Base-by-base conservation (phyloP, 768 basidiomycete species). In the Porphyrellus cyaneotinctus region DNA sequence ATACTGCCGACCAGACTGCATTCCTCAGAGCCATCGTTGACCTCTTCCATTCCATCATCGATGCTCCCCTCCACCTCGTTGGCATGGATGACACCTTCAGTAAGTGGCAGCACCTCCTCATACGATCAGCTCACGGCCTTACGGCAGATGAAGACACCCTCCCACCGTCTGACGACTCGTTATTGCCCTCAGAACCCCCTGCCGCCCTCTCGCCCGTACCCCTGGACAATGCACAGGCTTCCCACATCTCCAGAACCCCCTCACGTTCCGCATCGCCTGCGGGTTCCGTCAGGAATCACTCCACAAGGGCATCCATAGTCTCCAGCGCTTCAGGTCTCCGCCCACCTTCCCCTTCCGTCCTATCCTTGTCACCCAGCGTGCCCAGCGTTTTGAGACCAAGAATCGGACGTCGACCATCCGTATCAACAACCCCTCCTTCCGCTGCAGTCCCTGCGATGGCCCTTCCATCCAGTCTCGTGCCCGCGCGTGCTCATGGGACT, bases 11-110 rank as follows among this genome's bases (percentile, higher is more conserved):
- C 60, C 95, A 95, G 66, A 59, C 73, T 13, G 70, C 71, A 13
- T 98, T 97, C 67, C 65, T 97, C 44, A 76, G 78, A 36, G 75
- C 85, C 2, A 59, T 88, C 36, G 70, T 93, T 53, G 78, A 82
- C 39, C 73, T 86, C 31, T 88, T 85, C 65, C 79, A 72, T 33
- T 67, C 67, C 32, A 71, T 81, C 22, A 67, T 78, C 20, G 73
- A 71, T 20, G 72, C 75, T 3, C 69, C 75, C 24, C 65, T 90
- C 53, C 79, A 83, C 26, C 66, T 90, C 22, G 78, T 81, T 26
- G 87, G 87, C 10, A 62, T 89, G 4, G 64, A 72, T 43, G 78
- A 81, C 41, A 39, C 61, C n/a, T 57, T 64, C 52, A 57, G 78
- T 78, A 64, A 48, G 70, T 59, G n/a, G 23, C 47, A 33, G 38